Evolutionary conservation across 176 grass and related monocot genomes (phyloP).

Genomic region (Panicum miliaceum): DNA sequence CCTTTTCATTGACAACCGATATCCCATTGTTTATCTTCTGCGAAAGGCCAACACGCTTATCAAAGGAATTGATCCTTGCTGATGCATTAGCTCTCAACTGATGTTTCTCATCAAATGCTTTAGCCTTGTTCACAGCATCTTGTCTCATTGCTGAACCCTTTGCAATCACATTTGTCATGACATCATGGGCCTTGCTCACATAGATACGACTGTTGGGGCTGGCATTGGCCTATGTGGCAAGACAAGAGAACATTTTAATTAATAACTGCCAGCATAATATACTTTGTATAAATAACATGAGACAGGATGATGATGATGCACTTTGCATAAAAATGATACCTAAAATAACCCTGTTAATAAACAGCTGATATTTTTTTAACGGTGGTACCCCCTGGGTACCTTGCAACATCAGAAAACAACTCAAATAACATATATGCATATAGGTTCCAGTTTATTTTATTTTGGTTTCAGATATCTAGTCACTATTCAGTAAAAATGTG

Average conservation of each 20-base stretch:
- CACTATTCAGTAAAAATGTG: neutral
- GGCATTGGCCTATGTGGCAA: conserved; percentile 52
- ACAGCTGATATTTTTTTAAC: neutral
- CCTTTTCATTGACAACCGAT: conserved; percentile 90
- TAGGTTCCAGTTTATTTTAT: conserved; percentile 4
- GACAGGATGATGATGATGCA: neutral
- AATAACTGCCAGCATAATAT: conserved; percentile 23
- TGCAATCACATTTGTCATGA: conserved; percentile 74
- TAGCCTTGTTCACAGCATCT: conserved; percentile 97
- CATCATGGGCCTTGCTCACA: conserved; percentile 85
- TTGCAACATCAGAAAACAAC: neutral
- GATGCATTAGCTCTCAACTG: conserved; percentile 71
- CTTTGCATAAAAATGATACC: neutral
- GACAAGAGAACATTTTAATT: neutral
- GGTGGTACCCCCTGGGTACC: neutral
- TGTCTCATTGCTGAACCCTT: conserved; percentile 86
- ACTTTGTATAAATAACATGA: neutral
- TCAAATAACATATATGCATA: conserved; percentile 24
- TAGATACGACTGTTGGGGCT: conserved; percentile 64
- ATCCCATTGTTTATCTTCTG: conserved; percentile 86
- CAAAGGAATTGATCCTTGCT: conserved; percentile 83
- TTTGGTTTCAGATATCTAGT: neutral
- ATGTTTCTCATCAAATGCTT: conserved; percentile 98
- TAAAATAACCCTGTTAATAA: neutral
- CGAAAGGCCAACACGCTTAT: conserved; percentile 81